phyloP scores from a whole-genome alignment of 2,329 filamentous ascomycete species.

The Setomelanomma holmii region DNA sequence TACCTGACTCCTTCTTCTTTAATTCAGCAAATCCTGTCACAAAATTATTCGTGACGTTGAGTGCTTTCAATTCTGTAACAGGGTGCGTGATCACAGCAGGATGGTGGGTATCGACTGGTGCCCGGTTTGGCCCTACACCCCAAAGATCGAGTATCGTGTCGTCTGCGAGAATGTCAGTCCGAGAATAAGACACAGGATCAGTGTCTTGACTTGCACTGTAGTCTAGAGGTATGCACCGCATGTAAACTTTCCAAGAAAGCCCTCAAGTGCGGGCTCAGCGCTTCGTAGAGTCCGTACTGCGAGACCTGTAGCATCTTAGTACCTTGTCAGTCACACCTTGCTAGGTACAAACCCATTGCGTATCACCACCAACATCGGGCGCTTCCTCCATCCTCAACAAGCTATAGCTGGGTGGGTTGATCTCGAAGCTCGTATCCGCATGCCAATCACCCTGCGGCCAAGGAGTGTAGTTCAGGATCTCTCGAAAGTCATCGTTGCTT shows the following conservation, averaged over 20 bases:
- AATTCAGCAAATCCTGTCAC: slow-evolving; percentile 60
- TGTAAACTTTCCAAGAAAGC: slow-evolving; percentile 15
- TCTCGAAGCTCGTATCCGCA: slow-evolving; percentile 13
- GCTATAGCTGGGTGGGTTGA: slow-evolving; percentile 18
- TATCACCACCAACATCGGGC: slow-evolving; percentile 42
- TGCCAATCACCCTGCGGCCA: slow-evolving; percentile 10
- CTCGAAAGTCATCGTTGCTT: not conserved
- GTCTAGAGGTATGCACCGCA: slow-evolving; percentile 16
- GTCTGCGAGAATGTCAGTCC: not conserved
- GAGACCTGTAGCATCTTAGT: slow-evolving; percentile 8
- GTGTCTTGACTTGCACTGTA: slow-evolving; percentile 5
- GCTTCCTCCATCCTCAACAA: slow-evolving; percentile 22
- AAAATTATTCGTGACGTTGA: slow-evolving; percentile 52
- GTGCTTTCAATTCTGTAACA: slow-evolving; percentile 56
- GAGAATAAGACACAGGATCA: not conserved
- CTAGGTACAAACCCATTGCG: slow-evolving; percentile 37
- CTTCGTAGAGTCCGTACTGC: slow-evolving; percentile 20
- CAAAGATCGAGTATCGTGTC: slow-evolving; percentile 20
- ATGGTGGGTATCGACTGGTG: slow-evolving; percentile 58
- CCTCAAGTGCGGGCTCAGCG: slow-evolving; percentile 21
- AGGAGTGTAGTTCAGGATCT: not conserved
- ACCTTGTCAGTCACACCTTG: not conserved
- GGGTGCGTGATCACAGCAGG: slow-evolving; percentile 59
- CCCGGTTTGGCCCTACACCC: slow-evolving; percentile 40
- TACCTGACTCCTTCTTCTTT: slow-evolving; percentile 46